Base-by-base conservation (phyloP, 1,284 basidiomycete species). In the Inonotus obliquus region DNA sequence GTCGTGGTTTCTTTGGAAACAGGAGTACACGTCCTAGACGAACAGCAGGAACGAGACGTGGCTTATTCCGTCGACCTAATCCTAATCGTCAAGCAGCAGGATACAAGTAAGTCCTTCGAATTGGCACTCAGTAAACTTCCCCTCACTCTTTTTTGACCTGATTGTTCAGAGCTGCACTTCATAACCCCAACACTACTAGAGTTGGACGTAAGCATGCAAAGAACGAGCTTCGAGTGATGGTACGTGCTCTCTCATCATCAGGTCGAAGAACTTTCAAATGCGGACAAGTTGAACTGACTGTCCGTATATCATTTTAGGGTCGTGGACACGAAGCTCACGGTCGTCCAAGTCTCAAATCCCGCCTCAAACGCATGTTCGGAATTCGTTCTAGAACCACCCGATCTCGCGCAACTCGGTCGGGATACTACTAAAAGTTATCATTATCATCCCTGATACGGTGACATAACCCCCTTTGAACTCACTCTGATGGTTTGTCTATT, bases 1-100 rank as follows among this genome's bases (percentile, higher is more conserved):
- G 59, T 23, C 21, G 51, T 9, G 37, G 27, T 19, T 23, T 54
- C 52, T 49, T 51, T 51, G 35, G 29, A 10, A 29, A 23, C 29
- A 45, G 9, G 9, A 9, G 32, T 9, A 32, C 41, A n/a, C 54
- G 23, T 4, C 7, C 19, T n/a, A 4, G 35, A 23, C 19, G 21
- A 39, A 54, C 37, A 17, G 55, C 37, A 17, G 55, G 60, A 45
- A 39, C 47, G 10, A 55, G 59, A 21, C 60, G 62, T 25, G 59
- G 60, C 21, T 52, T 65, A 32, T 65, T 67, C 66, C 63, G 63
- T 25, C 59, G 62, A 41, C 41, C 37, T 27, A 59, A 65, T 55
- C 67, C 67, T 14, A 59, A 67, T 60, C 67, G 67, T 37, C 63
- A 61, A 39, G 66, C 65, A 27, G 67, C 57, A 14, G 67, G 67